Conservation (phyloP, 208 protist species). For the Strigomonas oncopelti region DNA sequence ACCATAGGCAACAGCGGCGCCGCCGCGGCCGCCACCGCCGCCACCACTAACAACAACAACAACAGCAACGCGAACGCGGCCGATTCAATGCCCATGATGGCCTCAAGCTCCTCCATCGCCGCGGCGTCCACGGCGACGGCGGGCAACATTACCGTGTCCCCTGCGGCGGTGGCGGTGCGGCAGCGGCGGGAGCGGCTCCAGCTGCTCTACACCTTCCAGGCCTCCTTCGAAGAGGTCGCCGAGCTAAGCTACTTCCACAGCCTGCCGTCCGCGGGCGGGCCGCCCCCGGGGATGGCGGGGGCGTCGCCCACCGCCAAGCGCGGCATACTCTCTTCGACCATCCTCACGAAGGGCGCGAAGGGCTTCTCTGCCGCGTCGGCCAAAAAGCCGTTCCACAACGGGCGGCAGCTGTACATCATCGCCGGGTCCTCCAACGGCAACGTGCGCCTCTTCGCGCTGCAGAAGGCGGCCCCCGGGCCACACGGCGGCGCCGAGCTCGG, state of each 20-base stretch:
- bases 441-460: constrained; percentile 56
- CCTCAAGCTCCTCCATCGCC: not conserved
- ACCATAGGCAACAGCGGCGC: not conserved
- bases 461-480: not conserved
- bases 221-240: constrained; percentile 10
- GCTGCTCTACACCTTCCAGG: constrained; percentile 5
- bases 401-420: constrained; percentile 23
- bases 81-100: not conserved
- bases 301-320: not conserved
- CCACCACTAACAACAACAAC: not conserved
- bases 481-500: not conserved
- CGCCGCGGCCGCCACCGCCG: too few species aligned
- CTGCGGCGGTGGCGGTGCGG: not conserved
- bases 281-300: not conserved
- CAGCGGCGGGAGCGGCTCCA: not conserved
- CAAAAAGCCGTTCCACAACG: not conserved
- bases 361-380: not conserved
- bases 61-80: not conserved
- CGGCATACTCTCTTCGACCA: not conserved
- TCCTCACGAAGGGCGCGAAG: not conserved
- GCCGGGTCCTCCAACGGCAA: constrained; percentile 55
- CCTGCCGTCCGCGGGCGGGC: not conserved
- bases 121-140: not conserved
- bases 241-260: constrained; percentile 10
- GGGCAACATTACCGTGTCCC: not conserved